Base-by-base conservation (phyloP, 2,329 filamentous ascomycete genomes). In the Penicillium brevicompactum region DNA sequence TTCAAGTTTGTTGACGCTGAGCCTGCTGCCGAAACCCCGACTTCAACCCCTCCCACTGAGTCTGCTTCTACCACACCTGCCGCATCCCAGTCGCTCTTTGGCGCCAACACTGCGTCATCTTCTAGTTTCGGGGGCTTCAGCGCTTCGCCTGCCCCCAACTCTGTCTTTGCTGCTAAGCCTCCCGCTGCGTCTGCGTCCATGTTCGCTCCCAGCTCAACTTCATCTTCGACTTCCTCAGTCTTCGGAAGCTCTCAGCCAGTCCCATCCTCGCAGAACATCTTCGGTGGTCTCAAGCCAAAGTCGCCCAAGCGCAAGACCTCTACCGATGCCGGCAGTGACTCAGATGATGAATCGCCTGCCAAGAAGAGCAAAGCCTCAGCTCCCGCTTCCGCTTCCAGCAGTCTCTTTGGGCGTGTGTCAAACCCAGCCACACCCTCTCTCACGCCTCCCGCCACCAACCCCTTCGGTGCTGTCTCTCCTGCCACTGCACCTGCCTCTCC, bases 371-470 rank as follows among this genome's bases (percentile, higher is more conserved):
- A 68, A 46, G 46, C 62, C 22, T 51, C 60, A 3, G 37, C 58
- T 8, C 64, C 64, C 11, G 57, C 64, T 27, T 53, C 58, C 40
- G 46, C 59, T n/a, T 61, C 65, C 32, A 61, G 70, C 31, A 74
- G 70, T 51, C 59, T 75, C 40, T 75, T 76, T 49, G 72, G 72
- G 47, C 67, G 70, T 42, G 64, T 75, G 6, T 58, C 70, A n/a
- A 54, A 56, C 11, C 41, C 62, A 11, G 18, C 53, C 16, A 18
- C 38, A 43, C 16, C 43, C 10, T 13, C 32, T 6, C 10, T 24
- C 8, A 43, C 42, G n/a, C 16, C 32, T 41, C 18, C 16, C 2
- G 38, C 16, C 24, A 41, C 37, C 46, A 10, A 32, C 22, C 11
- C 34, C 46, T 31, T 4, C n/a, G 14, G 14, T 30, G 14, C 21